These are phyloP conservation scores for Pezicula radicicola DNA, from an alignment of 2,329 filamentous ascomycete genomes.

Conservation along the genomic window DNA sequence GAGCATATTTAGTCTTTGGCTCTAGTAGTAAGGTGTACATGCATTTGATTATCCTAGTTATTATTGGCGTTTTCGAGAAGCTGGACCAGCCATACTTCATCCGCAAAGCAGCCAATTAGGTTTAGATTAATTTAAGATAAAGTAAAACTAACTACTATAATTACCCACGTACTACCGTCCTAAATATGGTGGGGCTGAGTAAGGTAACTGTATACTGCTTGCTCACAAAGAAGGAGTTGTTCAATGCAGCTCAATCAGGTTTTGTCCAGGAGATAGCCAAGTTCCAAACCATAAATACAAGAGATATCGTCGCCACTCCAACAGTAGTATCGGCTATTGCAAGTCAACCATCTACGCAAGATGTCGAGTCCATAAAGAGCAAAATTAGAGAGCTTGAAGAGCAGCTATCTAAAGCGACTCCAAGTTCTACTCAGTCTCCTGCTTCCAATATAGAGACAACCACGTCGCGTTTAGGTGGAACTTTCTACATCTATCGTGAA, in stretches of 20 bases:
- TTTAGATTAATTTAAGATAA: too few species aligned
- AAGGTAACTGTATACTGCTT: too few species aligned
- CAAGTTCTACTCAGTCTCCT: constrained; percentile 9
- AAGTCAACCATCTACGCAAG: constrained; percentile 22
- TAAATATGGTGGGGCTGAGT: too few species aligned
- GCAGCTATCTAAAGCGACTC: constrained; percentile 30
- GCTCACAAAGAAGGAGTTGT: too few species aligned
- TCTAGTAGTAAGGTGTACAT: constrained; percentile 97
- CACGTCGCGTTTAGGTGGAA: constrained; percentile 36
- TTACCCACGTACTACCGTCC: too few species aligned
- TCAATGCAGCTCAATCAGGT: too few species aligned
- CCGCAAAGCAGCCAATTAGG: constrained; percentile 81
- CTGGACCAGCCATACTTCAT: constrained; percentile 76
- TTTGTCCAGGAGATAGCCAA: too few species aligned
- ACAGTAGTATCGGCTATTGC: constrained; percentile 16
- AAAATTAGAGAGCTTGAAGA: constrained; percentile 42
- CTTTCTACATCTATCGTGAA: constrained; percentile 40
- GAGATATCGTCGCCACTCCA: neutral
- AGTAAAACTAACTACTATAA: too few species aligned
- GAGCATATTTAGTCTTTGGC: constrained; percentile 94
- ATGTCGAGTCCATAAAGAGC: constrained; percentile 35
- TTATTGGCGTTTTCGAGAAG: constrained; percentile 92
- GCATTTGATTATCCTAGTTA: constrained; percentile 95
- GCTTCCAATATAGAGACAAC: constrained; percentile 33
- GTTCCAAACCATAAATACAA: too few species aligned